These are phyloP conservation scores for Pseudogymnoascus pannorum DNA, from an alignment of 2,329 filamentous ascomycete species.

Conservation along the genomic window DNA sequence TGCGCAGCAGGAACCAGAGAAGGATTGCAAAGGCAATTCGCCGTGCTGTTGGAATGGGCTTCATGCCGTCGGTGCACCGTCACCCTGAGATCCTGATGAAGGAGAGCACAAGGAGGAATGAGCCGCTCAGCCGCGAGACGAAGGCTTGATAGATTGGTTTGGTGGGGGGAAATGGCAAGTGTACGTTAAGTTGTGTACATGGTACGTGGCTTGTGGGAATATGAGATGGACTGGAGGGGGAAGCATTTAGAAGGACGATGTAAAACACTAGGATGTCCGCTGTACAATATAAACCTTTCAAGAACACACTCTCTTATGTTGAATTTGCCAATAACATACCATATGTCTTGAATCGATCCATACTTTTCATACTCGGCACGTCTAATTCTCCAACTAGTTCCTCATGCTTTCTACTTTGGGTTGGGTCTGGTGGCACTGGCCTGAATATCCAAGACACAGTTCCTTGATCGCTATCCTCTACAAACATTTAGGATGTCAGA, in stretches of 20 bases:
- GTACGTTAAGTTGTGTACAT: conserved; percentile 2
- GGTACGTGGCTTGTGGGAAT: conserved; percentile 4
- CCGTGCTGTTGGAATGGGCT: conserved; percentile 77
- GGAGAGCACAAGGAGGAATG: conserved; percentile 11
- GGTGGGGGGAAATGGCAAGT: not conserved
- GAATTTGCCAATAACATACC: not conserved
- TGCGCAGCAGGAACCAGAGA: conserved; percentile 84
- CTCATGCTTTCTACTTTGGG: not conserved
- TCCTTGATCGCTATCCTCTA: not conserved
- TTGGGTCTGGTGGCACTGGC: not conserved
- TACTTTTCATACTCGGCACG: not conserved
- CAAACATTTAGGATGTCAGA: not conserved
- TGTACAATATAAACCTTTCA: not conserved
- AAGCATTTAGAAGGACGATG: not conserved
- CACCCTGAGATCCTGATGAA: conserved; percentile 70
- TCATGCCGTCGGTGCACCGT: conserved; percentile 84
- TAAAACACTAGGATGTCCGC: not conserved
- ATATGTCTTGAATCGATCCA: not conserved
- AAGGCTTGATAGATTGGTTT: not conserved
- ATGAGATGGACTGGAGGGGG: not conserved
- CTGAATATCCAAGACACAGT: not conserved
- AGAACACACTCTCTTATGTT: not conserved
- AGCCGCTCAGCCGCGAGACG: conserved; percentile 8
- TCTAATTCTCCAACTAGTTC: not conserved
- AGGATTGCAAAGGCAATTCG: conserved; percentile 89